These are phyloP conservation scores for Pseudomicrostroma phylloplanum DNA, from an alignment of 1,284 basidiomycete genomes.

Conservation along the genomic window DNA sequence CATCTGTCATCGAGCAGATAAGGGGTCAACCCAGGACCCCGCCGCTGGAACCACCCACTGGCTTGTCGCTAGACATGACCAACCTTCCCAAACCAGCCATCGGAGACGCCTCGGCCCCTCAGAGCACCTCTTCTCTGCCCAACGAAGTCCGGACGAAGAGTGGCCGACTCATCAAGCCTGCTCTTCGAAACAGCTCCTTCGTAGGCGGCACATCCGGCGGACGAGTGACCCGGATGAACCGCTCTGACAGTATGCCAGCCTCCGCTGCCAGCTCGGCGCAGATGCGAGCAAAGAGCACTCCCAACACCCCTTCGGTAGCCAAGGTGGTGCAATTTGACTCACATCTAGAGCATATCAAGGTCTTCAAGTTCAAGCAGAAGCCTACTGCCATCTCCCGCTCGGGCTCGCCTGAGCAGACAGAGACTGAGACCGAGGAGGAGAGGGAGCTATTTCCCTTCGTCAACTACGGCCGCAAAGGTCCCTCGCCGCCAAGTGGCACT, in stretches of 20 bases:
- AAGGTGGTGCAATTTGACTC: conserved; percentile 90
- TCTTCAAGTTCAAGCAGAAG: conserved; percentile 87
- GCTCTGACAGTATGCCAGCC: conserved; percentile 53
- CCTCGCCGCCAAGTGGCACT: conserved; percentile 7
- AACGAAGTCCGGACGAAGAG: conserved; percentile 75
- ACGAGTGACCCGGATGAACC: conserved; percentile 47
- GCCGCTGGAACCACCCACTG: conserved; percentile 28
- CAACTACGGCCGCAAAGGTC: conserved; percentile 35
- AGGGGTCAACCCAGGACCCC: conserved; percentile 31
- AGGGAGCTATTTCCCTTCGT: conserved; percentile 57
- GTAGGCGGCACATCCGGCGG: conserved; percentile 19
- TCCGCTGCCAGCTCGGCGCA: conserved; percentile 20
- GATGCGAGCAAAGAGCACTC: conserved; percentile 32
- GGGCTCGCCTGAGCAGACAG: conserved; percentile 78
- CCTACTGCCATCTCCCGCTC: conserved; percentile 84
- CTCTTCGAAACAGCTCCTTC: conserved; percentile 59
- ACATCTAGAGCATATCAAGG: conserved; percentile 78
- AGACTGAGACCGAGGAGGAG: conserved; percentile 65
- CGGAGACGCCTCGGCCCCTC: conserved; percentile 11
- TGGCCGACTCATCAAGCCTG: conserved; percentile 83
- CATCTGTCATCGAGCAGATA: conserved; percentile 35
- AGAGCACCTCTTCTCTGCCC: conserved; percentile 22
- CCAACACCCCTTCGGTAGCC: conserved; percentile 60
- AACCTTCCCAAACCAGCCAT: conserved; percentile 35
- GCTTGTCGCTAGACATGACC: conserved; percentile 38